A percentile compares a stretch with the other conserved stretches of the same genome.
Conservation (phyloP, 2,329 filamentous ascomycete genomes). For the Cladophialophora exuberans region DNA sequence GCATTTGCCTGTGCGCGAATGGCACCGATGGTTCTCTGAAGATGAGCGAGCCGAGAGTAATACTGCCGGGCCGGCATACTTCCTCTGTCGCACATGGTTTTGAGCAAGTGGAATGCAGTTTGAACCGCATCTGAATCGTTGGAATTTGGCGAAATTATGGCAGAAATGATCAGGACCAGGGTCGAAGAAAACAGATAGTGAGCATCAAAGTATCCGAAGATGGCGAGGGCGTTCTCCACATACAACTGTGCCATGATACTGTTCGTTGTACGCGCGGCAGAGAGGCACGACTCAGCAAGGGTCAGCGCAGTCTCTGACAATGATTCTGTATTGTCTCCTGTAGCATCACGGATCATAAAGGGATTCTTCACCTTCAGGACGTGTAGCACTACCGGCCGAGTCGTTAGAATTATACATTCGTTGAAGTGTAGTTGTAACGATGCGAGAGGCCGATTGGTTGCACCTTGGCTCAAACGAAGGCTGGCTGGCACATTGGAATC, state of each 20-base stretch:
- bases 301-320: not conserved
- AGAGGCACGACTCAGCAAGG: not conserved
- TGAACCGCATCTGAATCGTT: constrained; percentile 5
- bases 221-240: constrained; percentile 1
- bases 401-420: constrained; percentile 61
- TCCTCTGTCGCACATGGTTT: constrained; percentile 3
- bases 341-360: not conserved
- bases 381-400: constrained; percentile 57
- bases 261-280: constrained; percentile 1
- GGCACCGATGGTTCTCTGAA: no score
- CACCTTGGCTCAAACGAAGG: constrained; percentile 45
- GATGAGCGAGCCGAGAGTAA: no score
- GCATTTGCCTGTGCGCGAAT: no score
- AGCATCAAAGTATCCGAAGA: constrained; percentile 9
- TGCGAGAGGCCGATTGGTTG: constrained; percentile 39
- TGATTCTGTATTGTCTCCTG: not conserved
- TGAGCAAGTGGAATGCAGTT: constrained; percentile 8
- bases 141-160: constrained; percentile 1
- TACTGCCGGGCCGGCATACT: constrained; percentile 2
- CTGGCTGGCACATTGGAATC: constrained; percentile 51
- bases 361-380: constrained; percentile 47
- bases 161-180: constrained; percentile 7
- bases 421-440: constrained; percentile 59
- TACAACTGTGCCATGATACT: constrained; percentile 5
- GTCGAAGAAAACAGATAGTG: constrained; percentile 11